Evolutionary conservation across 139 green algal species (phyloP), one percentile per base, ranked within the genome.

Genomic region (Cymbomonas tetramitiformis): DNA sequence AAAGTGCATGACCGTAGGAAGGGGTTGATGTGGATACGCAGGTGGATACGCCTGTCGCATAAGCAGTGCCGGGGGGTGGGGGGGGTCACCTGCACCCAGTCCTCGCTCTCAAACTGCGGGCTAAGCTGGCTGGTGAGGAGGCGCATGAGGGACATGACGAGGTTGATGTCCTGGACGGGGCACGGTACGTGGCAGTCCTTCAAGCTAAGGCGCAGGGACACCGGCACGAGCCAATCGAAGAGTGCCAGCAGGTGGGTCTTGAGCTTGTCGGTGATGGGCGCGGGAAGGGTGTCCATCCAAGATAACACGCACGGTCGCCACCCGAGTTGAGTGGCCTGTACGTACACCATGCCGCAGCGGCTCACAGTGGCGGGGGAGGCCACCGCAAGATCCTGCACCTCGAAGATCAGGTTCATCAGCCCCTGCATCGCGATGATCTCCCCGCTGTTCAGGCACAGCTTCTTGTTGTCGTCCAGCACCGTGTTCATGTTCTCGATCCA

Each of bases 331-430:
- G 30, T 38, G 6, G 71, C 65, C 73, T 85, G 68, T 32, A 83
- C 61, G 51, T 85, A 87, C 28, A 90, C 82, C 82, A 90, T 90
- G 46, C 82, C 81, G 44, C 79, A 86, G 47, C 82, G 76, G 41
- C 63, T 79, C 40, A 90, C 82, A 15, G 82, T 90, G 25, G 82
- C 82, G 38, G 82, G 82, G 1, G 73, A 84, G 4, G 82, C 82
- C 38, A 83, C 76, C 2, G 78, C 76, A 25, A 90, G 65, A 56
- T 90, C 82, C 56, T 85, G 71, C 41, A 90, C 82, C 65, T 88
- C 75, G 62, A 85, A 85, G 26, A 85, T 78, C 9, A 85, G 64
- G 59, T 73, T 79, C 75, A 79, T 83, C 43, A 46, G 55, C 0
- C 41, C 32, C 33, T 59, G 74, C 66, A 79, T 75, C 23, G 72